phyloP scores from a whole-genome alignment of 331 rosid genomes.

The Quercus tomentella region DNA sequence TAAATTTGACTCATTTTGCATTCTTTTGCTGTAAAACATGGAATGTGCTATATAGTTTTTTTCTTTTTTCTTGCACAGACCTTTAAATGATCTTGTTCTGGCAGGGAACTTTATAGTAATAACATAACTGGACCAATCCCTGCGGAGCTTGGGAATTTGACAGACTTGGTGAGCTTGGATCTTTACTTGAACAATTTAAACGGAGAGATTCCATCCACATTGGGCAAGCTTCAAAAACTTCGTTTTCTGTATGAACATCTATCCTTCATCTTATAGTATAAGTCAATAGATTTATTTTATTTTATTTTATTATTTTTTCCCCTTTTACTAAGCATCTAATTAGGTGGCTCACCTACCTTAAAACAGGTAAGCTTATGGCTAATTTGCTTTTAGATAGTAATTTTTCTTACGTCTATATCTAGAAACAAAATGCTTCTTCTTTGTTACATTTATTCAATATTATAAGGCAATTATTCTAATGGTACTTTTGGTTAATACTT shows the following conservation, averaged over 20 bases:
- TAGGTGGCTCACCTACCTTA: not conserved
- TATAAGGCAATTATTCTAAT: not conserved
- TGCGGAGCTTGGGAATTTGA: slow-evolving; percentile 73
- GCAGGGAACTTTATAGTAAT: slow-evolving; percentile 94
- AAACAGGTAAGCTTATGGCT: not conserved
- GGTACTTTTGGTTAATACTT: not conserved
- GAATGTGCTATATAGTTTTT: not conserved
- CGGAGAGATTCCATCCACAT: slow-evolving; percentile 57
- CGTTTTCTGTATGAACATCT: slow-evolving; percentile 83
- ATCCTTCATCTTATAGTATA: slow-evolving; percentile 32
- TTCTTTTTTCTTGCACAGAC: slow-evolving; percentile 2
- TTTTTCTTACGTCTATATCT: not conserved
- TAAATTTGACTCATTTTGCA: not conserved
- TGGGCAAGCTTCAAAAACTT: slow-evolving; percentile 65
- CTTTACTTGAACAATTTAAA: slow-evolving; percentile 68
- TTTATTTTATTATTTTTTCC: not conserved
- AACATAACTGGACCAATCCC: slow-evolving; percentile 73
- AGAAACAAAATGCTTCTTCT: not conserved
- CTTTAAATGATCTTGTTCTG: slow-evolving; percentile 1
- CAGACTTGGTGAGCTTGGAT: slow-evolving; percentile 96
- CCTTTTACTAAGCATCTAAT: not conserved
- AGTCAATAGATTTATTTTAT: not conserved
- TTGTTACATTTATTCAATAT: not conserved
- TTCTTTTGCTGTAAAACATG: not conserved
- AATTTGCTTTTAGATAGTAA: not conserved